phyloP scores from a whole-genome alignment of 23 red algal genomes.

The Chondrus crispus region DNA sequence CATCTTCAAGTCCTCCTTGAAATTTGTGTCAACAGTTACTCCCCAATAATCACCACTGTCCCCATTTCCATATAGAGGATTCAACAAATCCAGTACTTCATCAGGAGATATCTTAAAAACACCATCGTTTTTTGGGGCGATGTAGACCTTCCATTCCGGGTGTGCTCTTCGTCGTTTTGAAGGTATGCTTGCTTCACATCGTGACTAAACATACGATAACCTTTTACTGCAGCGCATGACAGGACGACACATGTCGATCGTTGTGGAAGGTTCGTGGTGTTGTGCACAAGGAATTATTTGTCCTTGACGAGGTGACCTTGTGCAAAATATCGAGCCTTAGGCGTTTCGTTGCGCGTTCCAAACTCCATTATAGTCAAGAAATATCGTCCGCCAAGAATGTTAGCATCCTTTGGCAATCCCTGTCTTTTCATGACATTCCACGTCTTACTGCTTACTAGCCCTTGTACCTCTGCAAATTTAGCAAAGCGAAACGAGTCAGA shows the following conservation, averaged over 20 bases:
- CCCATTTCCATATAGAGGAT: background rate
- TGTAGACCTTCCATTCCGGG: background rate
- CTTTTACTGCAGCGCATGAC: background rate
- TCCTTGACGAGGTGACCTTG: background rate
- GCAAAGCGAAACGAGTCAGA: too few species aligned
- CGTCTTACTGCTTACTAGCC: too few species aligned
- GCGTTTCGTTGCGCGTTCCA: background rate
- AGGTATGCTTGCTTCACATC: background rate
- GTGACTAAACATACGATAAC: background rate
- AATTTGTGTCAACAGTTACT: background rate
- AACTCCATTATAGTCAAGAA: background rate
- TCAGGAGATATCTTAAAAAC: background rate
- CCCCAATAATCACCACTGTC: slow-evolving; percentile 34
- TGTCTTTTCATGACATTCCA: background rate
- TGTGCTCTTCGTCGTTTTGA: background rate
- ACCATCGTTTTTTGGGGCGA: background rate
- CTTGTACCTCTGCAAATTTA: too few species aligned
- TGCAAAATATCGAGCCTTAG: background rate
- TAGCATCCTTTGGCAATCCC: background rate
- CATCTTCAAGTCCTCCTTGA: background rate
- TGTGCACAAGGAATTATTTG: background rate
- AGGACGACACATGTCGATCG: background rate
- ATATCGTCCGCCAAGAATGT: slow-evolving; percentile 1
- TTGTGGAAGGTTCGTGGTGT: background rate
- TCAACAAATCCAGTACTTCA: background rate